Evolutionary conservation across 2,329 filamentous ascomycete species (phyloP).

Genomic region (Pestalotiopsis sp.): DNA sequence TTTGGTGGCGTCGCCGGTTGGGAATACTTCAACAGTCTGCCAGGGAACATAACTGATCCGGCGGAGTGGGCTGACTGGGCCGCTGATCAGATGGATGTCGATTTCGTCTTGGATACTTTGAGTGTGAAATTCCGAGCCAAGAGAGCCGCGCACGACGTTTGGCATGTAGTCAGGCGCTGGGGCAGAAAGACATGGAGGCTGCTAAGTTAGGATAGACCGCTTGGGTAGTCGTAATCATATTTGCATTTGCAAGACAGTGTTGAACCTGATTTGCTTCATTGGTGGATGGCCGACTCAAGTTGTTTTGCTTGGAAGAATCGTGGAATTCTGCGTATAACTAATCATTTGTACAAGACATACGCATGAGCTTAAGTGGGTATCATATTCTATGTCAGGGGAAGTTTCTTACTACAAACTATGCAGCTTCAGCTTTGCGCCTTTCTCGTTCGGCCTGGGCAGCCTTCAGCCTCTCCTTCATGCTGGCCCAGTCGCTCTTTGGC

Average conservation of each 20-base stretch:
- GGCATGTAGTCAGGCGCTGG: constrained; percentile 10
- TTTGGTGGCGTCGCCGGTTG: constrained; percentile 94
- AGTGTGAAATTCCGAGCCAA: background rate
- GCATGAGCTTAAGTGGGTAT: background rate
- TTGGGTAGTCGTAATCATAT: background rate
- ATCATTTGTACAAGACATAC: background rate
- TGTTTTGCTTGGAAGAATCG: background rate
- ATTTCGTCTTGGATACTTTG: constrained; percentile 9
- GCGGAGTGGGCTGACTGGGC: constrained; percentile 72
- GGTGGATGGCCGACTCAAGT: background rate
- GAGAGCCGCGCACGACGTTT: constrained; percentile 8
- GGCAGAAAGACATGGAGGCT: constrained; percentile 7
- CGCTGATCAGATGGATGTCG: constrained; percentile 24
- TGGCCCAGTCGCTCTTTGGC: constrained; percentile 30
- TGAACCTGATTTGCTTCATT: background rate
- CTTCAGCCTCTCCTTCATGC: constrained; percentile 57
- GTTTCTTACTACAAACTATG: background rate
- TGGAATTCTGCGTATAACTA: background rate
- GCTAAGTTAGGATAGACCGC: constrained; percentile 1
- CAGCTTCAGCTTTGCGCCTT: constrained; percentile 35
- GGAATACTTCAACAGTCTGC: constrained; percentile 88
- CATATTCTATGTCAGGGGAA: background rate
- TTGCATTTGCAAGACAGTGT: background rate
- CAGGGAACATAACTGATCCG: constrained; percentile 62
- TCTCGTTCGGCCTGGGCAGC: constrained; percentile 61